Evolutionary conservation across 805 yeast species (phyloP), one percentile per base, ranked within the genome.

Genomic region (Cyberlindnera veronae): DNA sequence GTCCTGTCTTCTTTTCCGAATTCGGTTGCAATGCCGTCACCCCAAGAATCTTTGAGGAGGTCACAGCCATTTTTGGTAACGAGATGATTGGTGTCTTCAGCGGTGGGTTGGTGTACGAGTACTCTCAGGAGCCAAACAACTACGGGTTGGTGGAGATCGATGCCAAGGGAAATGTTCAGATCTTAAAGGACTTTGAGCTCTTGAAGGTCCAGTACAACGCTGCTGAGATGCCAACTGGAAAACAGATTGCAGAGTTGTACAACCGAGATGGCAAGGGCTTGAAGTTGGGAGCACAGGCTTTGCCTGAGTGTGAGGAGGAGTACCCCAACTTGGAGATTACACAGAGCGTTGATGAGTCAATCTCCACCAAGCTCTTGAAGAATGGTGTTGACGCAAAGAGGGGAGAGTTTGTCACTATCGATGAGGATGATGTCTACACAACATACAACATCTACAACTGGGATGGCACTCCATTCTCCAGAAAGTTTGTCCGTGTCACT

Each of bases 91-190:
- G 71, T 12, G 83, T 79, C 1, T 87, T 90, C 56, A 76, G 87
- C 41, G 97, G 97, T 7, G 97, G 98, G 29, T 72, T 93, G 50
- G 95, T 89, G 23, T 91, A 91, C 66, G 97, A 91, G 66, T 91
- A 82, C 64, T 76, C 93, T 5, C 74, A 84, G 53, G 96, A 87
- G 63, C 71, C 72, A 19, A 77, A 81, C 58, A 68, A 84, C 54
- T 91, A 87, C 61, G 98, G 98, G 17, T 71, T 91, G 41, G 98
- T 91, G 36, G 60, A 74, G 39, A 68, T 88, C 45, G 61, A 61
- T 23, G 61, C 64, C 33, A 66, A 66, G 42, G 63, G 69, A 16
- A 55, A 70, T 12, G 80, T 84, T 34, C 61, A 73, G 18, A 63
- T 76, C 29, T 64, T 73, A 38, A 53, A 64, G 1, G 98, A 90